Evolutionary conservation across 768 basidiomycete species (phyloP), one percentile per base, ranked within the genome.

Genomic region (Naematelia aurantialba): DNA sequence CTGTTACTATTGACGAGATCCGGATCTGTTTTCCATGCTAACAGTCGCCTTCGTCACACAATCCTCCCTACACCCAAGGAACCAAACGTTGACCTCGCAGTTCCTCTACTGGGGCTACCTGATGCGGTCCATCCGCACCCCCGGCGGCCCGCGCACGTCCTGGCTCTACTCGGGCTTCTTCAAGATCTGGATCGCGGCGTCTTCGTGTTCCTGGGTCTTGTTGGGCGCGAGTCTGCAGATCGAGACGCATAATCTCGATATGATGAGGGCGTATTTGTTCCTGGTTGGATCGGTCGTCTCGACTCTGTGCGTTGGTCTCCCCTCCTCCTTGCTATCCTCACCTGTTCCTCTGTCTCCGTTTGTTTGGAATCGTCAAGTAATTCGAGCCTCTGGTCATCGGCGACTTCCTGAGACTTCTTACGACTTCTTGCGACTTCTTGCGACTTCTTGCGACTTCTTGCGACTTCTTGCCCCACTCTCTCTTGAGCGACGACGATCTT

Each of bases 21-120:
- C n/a, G n/a, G n/a, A n/a, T n/a, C n/a, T n/a, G n/a, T n/a, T n/a
- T n/a, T n/a, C n/a, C n/a, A n/a, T n/a, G n/a, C n/a, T n/a, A n/a
- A n/a, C n/a, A n/a, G n/a, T n/a, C n/a, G n/a, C n/a, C n/a, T n/a
- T n/a, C n/a, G n/a, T n/a, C n/a, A n/a, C n/a, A n/a, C n/a, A n/a
- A n/a, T n/a, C n/a, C n/a, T n/a, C n/a, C n/a, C n/a, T n/a, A n/a
- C n/a, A n/a, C n/a, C n/a, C n/a, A n/a, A n/a, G n/a, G n/a, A n/a
- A n/a, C n/a, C n/a, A n/a, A n/a, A n/a, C n/a, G n/a, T n/a, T n/a
- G n/a, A n/a, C n/a, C n/a, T 53, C 50, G 21, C 12, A 67, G 68
- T 67, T 70, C 59, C 55, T 70, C 2, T 68, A 68, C 46, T 68
- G 66, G 69, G 66, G 57, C 21, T 68, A 71, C 45, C 59, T 71